phyloP scores from a whole-genome alignment of 768 basidiomycete species.

The Lactifluus rugatus region DNA sequence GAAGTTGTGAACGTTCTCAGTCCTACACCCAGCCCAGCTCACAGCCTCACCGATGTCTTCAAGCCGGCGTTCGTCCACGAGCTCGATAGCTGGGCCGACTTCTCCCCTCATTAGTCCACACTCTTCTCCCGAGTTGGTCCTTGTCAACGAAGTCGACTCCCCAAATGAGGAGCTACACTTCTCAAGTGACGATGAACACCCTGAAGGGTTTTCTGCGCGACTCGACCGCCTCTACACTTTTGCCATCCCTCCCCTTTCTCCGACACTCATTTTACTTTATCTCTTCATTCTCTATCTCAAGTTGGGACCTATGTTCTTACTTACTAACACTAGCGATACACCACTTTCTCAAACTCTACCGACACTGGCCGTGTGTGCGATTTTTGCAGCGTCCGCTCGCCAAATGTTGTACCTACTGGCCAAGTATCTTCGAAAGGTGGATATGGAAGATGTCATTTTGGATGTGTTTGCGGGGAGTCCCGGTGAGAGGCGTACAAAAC shows the following conservation, averaged over 20 bases:
- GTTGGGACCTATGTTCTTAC: conserved; percentile 56
- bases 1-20: neutral
- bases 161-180: conserved; percentile 26
- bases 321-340: conserved; percentile 37
- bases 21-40: neutral
- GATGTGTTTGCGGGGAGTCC: conserved; percentile 48
- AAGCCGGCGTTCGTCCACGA: conserved; percentile 9
- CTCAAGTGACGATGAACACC: conserved; percentile 38
- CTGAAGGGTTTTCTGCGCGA: conserved; percentile 24
- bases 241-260: conserved; percentile 44
- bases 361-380: conserved; percentile 42
- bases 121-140: conserved; percentile 42
- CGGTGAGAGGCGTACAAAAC: conserved; percentile 40
- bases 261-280: conserved; percentile 54
- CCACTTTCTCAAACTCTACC: conserved; percentile 44
- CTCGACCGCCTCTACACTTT: conserved; percentile 26
- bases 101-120: conserved; percentile 4
- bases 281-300: conserved; percentile 61
- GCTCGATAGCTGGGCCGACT: conserved; percentile 1
- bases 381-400: conserved; percentile 48
- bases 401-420: conserved; percentile 75
- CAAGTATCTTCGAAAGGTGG: conserved; percentile 54
- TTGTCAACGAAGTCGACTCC: conserved; percentile 48
- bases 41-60: conserved; percentile 4
- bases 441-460: conserved; percentile 56